Evolutionary conservation across 2,329 filamentous ascomycete species (phyloP).

Genomic region (Neonectria magnoliae): DNA sequence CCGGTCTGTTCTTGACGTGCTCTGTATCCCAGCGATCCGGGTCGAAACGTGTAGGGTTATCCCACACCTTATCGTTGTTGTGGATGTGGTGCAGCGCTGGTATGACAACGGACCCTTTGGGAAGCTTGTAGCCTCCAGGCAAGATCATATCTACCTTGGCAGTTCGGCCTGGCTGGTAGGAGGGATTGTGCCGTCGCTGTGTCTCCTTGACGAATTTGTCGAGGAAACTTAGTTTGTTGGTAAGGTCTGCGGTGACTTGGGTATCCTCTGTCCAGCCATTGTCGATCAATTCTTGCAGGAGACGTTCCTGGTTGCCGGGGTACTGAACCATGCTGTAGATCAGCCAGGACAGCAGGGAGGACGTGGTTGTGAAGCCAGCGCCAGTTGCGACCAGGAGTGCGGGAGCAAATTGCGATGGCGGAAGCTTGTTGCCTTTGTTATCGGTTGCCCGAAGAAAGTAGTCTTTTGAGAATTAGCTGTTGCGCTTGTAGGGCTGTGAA

Average conservation of each 20-base stretch:
- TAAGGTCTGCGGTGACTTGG: conserved; percentile 58
- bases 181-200: conserved; percentile 68
- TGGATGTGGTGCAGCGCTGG: conserved; percentile 61
- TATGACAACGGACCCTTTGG: conserved; percentile 63
- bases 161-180: conserved; percentile 69
- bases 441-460: conserved; percentile 65
- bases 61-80: conserved; percentile 66
- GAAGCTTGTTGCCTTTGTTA: conserved; percentile 63
- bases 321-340: conserved; percentile 64
- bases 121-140: conserved; percentile 67
- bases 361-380: conserved; percentile 70
- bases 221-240: conserved; percentile 59
- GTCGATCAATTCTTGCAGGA: conserved; percentile 68
- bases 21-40: conserved; percentile 69
- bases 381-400: conserved; percentile 62
- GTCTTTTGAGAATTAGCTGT: conserved; percentile 46
- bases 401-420: conserved; percentile 44
- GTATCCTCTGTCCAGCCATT: conserved; percentile 55
- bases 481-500: conserved; percentile 23
- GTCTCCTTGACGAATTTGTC: conserved; percentile 70
- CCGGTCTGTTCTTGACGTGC: conserved; percentile 61
- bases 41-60: conserved; percentile 66
- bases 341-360: conserved; percentile 67
- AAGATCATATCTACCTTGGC: conserved; percentile 65
- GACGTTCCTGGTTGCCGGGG: conserved; percentile 63